Evolutionary conservation across 2,329 filamentous ascomycete species (phyloP).

Genomic region (Penicillium thymicola): DNA sequence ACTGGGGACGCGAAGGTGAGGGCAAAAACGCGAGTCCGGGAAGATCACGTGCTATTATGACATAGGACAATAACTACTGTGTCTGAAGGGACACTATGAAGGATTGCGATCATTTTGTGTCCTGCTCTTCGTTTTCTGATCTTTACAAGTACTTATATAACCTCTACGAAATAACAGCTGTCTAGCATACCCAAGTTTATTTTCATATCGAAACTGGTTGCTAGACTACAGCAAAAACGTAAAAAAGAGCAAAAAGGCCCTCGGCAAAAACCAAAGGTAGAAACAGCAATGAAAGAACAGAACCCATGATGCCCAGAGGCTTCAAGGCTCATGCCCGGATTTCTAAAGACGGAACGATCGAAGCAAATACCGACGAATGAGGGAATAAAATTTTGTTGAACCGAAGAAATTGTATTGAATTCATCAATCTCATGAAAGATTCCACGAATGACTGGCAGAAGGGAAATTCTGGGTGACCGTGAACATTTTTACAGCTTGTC

Average conservation of each 20-base stretch:
- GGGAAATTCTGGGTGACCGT: constrained; percentile 43
- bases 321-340: constrained; percentile 6
- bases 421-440: constrained; percentile 45
- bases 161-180: not conserved
- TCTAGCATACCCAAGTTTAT: constrained; percentile 31
- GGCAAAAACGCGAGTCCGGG: constrained; percentile 15
- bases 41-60: constrained; percentile 14
- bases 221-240: constrained; percentile 24
- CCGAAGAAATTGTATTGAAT: constrained; percentile 38
- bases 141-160: not conserved
- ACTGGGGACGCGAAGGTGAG: constrained; percentile 1
- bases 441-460: constrained; percentile 35
- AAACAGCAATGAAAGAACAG: constrained; percentile 24
- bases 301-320: constrained; percentile 7
- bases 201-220: constrained; percentile 32
- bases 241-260: constrained; percentile 14
- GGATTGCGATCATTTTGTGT: too few relatives aligned
- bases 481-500: constrained; percentile 83
- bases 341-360: constrained; percentile 30
- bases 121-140: not conserved
- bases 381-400: constrained; percentile 30
- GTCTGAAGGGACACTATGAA: not conserved
- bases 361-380: constrained; percentile 24
- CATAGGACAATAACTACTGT: not conserved
- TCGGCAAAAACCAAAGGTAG: constrained; percentile 21